These are phyloP conservation scores for Lepidium didymum DNA, from an alignment of 345 rosid species.

Conservation along the genomic window DNA sequence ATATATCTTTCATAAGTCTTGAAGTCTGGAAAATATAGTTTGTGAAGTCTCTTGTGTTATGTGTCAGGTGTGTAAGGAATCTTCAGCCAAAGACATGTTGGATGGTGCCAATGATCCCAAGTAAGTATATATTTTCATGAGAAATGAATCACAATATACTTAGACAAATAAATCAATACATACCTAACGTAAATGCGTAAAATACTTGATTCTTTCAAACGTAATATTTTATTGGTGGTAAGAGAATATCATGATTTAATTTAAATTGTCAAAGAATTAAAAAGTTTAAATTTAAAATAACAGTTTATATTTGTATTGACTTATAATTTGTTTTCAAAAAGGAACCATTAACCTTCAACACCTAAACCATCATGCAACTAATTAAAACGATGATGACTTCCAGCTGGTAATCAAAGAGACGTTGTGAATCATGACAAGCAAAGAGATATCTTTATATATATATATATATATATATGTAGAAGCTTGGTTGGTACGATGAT, in stretches of 20 bases:
- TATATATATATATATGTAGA: neutral
- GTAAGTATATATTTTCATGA: neutral
- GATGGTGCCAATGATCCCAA: neutral
- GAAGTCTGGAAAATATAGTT: neutral
- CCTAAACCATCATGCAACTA: neutral
- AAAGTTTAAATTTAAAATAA: too few species aligned
- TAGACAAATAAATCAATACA: neutral
- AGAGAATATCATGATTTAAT: neutral
- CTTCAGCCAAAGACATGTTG: neutral
- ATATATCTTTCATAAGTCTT: neutral
- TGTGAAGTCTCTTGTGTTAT: neutral
- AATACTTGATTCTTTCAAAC: neutral
- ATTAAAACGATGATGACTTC: neutral
- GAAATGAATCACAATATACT: neutral
- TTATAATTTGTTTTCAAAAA: neutral
- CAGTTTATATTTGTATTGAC: too few species aligned
- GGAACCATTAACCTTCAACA: neutral
- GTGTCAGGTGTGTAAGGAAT: constrained; percentile 12
- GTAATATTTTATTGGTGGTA: neutral
- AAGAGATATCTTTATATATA: too few species aligned
- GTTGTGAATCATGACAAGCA: neutral
- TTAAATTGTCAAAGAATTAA: too few species aligned
- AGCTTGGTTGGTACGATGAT: neutral
- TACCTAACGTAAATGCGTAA: neutral
- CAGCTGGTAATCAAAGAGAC: neutral